Conservation (phyloP, 2,329 filamentous ascomycete genomes). For the Botryotinia globosa region DNA sequence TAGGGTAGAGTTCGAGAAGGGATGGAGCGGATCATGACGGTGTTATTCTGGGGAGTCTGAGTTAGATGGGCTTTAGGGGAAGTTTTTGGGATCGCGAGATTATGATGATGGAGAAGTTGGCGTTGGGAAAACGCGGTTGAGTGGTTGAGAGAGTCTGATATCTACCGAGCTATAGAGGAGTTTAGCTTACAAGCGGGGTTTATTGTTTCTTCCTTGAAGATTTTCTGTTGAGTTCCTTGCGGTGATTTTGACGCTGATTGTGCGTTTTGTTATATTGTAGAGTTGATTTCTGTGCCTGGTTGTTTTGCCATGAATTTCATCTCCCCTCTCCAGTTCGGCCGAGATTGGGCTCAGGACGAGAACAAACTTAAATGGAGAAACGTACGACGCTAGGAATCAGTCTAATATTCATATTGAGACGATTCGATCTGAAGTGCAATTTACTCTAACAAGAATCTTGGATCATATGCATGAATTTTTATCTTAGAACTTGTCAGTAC, state of each 20-base stretch:
- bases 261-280: neutral
- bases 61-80: neutral
- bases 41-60: neutral
- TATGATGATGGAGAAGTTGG: neutral
- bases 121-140: too few species aligned
- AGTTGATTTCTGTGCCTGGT: too few species aligned
- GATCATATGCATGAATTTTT: too few species aligned
- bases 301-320: too few species aligned
- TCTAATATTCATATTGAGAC: too few species aligned
- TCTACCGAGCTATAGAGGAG: neutral
- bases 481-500: too few species aligned
- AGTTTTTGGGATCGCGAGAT: neutral
- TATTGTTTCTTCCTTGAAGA: neutral
- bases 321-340: too few species aligned
- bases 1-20: neutral
- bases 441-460: too few species aligned
- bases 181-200: neutral
- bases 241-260: neutral
- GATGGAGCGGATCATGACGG: neutral
- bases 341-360: too few species aligned
- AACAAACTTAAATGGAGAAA: too few species aligned
- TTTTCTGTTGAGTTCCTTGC: neutral
- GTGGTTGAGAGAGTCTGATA: neutral
- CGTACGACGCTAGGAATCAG: accelerated
- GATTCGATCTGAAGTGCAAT: too few species aligned